Percentiles rank a stretch among this genome's conserved stretches.
Evolutionary conservation across 208 protist genomes (phyloP).

Genomic region (Crithidia thermophila): DNA sequence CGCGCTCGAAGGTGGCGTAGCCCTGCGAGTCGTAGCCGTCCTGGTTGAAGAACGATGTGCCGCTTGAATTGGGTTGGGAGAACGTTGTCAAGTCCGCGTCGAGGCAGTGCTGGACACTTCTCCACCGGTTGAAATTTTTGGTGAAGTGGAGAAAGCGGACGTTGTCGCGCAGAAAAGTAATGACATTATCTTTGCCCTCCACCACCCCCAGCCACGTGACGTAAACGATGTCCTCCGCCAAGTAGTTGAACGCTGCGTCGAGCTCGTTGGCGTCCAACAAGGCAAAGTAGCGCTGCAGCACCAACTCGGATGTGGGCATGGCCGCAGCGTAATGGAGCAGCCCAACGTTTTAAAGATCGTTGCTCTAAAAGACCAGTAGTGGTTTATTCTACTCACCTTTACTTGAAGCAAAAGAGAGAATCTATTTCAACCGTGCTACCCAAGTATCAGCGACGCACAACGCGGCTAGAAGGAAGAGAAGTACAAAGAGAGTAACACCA

Average conservation of each 20-base stretch:
- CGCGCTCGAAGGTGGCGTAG: constrained; percentile 79
- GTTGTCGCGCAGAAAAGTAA: constrained; percentile 79
- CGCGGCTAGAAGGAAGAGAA: too few relatives aligned
- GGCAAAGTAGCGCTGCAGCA: constrained; percentile 65
- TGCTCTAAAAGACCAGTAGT: too few relatives aligned
- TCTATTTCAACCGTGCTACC: too few relatives aligned
- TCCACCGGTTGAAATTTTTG: constrained; percentile 68
- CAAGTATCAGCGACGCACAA: too few relatives aligned
- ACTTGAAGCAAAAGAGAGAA: too few relatives aligned
- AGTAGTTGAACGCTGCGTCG: constrained; percentile 62
- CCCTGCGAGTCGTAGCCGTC: constrained; percentile 77
- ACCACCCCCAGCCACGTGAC: constrained; percentile 82
- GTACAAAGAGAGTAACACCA: too few relatives aligned
- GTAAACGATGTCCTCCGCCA: constrained; percentile 75
- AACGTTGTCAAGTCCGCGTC: constrained; percentile 31
- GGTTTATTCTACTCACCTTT: too few relatives aligned
- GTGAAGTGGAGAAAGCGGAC: constrained; percentile 71
- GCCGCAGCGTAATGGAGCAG: too few relatives aligned
- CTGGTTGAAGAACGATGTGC: constrained; percentile 26
- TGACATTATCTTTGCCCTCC: constrained; percentile 74
- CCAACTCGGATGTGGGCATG: constrained; percentile 62
- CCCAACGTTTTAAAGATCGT: too few relatives aligned
- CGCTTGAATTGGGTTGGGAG: neutral
- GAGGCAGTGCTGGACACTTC: constrained; percentile 72
- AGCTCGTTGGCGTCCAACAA: constrained; percentile 58